Base-by-base conservation (phyloP, 768 basidiomycete genomes). In the Phlegmacium glaucopus region DNA sequence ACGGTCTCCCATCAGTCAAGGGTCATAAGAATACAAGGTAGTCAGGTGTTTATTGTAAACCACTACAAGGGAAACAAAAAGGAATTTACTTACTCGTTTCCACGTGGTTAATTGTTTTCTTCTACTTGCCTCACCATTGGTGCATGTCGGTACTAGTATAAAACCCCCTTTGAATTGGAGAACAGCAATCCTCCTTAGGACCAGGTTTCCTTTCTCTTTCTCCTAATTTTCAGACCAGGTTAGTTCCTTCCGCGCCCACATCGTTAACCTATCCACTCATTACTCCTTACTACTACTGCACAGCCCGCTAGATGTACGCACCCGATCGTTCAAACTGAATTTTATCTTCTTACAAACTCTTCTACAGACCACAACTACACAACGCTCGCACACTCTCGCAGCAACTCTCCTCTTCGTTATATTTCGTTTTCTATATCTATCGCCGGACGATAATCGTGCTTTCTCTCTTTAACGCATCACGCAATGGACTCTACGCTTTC, bases 401-500 rank as follows among this genome's bases (percentile, higher is more conserved):
- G 53, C 53, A 54, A 50, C 26, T 48, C 48, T 55, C 57, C 57
- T 59, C 69, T 72, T 59, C 63, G 63, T 69, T 65, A 60, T 65
- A 62, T 55, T 45, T 46, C 44, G 55, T 36, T 51, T 52, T 53
- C 52, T 50, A 48, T 15, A 49, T 45, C 49, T 66, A 80, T 83
- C 83, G 83, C 82, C 72, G 81, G 81, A 71, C 83, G 82, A 85
- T 80, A 71, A 34, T 34, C n/a, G 10, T 10, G 60, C 58, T 56
- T 44, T 56, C 62, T 64, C 63, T 56, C 54, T 55, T 45, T 45
- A 47, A 41, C 47, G 53, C 54, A 55, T 53, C 49, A 49, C 54
- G 42, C 60, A 56, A 76, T 76, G 72, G 68, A 72, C 44, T 54
- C 61, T 45, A 70, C 78, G 55, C 67, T 75, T 56, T 74, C 65